Evolutionary conservation across 2,329 filamentous ascomycete genomes (phyloP).

Genomic region (Hymenoscyphus occultus): DNA sequence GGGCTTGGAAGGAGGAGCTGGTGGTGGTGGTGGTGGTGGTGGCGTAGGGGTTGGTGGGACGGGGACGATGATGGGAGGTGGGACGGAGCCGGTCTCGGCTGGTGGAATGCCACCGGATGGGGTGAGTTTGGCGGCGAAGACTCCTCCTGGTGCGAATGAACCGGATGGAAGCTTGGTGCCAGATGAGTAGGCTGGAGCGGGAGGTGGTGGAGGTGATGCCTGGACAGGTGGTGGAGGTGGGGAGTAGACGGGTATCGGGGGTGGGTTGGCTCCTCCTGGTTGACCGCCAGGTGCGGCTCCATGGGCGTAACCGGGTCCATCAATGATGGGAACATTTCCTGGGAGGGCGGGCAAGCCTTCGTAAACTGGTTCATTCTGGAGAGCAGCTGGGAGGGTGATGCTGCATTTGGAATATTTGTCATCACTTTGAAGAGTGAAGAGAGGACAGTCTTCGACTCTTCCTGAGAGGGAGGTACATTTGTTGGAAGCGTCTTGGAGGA

Average conservation of each 20-base stretch:
- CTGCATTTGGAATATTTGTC: conserved; percentile 56
- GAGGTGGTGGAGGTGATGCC: not conserved
- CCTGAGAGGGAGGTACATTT: conserved; percentile 72
- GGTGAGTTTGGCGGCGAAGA: conserved; percentile 29
- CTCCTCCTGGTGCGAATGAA: conserved; percentile 32
- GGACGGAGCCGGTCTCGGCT: not conserved
- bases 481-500: conserved; percentile 70
- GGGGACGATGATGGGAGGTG: not conserved
- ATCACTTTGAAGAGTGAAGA: conserved; percentile 68
- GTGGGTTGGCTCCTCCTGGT: too few species aligned
- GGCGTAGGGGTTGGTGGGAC: conserved; percentile 5
- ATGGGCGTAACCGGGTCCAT: conserved; percentile 42
- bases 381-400: conserved; percentile 55
- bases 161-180: conserved; percentile 23
- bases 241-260: too few species aligned
- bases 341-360: conserved; percentile 58
- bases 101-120: not conserved
- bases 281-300: conserved; percentile 18
- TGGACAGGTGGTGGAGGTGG: not conserved
- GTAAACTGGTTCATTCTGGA: conserved; percentile 58
- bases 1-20: conserved; percentile 18
- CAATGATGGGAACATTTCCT: conserved; percentile 54
- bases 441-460: conserved; percentile 65
- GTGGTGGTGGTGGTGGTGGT: conserved; percentile 23
- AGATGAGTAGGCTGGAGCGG: conserved; percentile 24